Percentiles rank a stretch among this genome's conserved stretches.
phyloP scores from a whole-genome alignment of 176 grass and related monocot genomes.

The Oryza meyeriana region DNA sequence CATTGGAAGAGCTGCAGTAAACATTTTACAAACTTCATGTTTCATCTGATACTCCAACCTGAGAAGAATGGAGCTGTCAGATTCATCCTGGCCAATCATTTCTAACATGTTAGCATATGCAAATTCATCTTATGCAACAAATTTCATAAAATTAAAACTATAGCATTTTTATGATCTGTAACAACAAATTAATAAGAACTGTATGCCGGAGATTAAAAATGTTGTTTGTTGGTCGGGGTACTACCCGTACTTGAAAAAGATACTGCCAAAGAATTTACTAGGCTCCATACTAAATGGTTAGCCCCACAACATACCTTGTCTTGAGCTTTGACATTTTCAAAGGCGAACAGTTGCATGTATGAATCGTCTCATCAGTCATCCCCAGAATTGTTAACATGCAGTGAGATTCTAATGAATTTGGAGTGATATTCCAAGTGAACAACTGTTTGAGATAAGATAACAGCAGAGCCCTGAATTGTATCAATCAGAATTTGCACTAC shows the following conservation, averaged over 20 bases:
- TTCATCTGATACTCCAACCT: neutral
- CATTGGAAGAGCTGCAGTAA: constrained; percentile 18
- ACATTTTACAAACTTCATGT: neutral
- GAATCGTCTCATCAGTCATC: constrained; percentile 30
- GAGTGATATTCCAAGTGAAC: neutral
- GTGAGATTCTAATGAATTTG: constrained; percentile 7
- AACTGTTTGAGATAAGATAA: constrained; percentile 31
- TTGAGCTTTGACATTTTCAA: constrained; percentile 4
- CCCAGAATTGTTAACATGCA: neutral
- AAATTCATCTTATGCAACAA: neutral
- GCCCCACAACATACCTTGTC: neutral
- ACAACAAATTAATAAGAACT: neutral
- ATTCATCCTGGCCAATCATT: neutral
- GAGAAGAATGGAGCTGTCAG: neutral
- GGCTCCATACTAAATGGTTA: neutral
- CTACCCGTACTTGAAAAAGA: neutral
- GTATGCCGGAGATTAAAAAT: neutral
- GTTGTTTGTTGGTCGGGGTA: neutral
- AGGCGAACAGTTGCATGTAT: neutral
- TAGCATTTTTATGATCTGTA: neutral
- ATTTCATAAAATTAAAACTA: neutral
- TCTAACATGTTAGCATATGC: neutral
- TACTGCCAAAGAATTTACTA: neutral
- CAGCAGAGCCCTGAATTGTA: neutral
- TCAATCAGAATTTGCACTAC: neutral